Conservation (phyloP, 345 rosid genomes). For the Rhodamnia rubescens region DNA sequence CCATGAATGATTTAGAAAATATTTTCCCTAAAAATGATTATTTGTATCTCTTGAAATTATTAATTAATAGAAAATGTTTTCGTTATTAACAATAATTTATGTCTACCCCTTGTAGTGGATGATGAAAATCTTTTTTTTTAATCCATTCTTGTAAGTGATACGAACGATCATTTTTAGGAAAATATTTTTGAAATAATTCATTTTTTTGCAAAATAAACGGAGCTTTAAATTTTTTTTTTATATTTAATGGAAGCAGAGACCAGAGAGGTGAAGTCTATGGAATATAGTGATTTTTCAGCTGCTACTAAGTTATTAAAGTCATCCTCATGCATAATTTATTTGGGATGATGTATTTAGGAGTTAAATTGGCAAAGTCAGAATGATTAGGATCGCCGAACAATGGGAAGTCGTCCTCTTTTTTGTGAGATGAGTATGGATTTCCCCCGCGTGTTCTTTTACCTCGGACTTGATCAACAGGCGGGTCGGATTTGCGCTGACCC, state of each 20-base stretch:
- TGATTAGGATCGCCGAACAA: background rate
- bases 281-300: background rate
- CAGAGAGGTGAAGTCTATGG: background rate
- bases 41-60: too few species aligned
- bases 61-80: too few species aligned
- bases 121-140: too few species aligned
- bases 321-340: background rate
- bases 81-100: too few species aligned
- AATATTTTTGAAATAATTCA: too few species aligned
- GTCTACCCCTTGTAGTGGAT: too few species aligned
- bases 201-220: too few species aligned
- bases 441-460: background rate
- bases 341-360: background rate
- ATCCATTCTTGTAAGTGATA: too few species aligned
- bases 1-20: too few species aligned
- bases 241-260: too few species aligned
- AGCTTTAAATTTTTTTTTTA: background rate
- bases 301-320: background rate
- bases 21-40: too few species aligned
- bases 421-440: accelerated
- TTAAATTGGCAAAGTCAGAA: background rate
- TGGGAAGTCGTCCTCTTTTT: background rate
- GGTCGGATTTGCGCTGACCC: background rate
- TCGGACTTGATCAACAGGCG: background rate
- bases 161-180: too few species aligned